Evolutionary conservation across 164 flowering plant species (phyloP).

Genomic region (Vitis rupestris): DNA sequence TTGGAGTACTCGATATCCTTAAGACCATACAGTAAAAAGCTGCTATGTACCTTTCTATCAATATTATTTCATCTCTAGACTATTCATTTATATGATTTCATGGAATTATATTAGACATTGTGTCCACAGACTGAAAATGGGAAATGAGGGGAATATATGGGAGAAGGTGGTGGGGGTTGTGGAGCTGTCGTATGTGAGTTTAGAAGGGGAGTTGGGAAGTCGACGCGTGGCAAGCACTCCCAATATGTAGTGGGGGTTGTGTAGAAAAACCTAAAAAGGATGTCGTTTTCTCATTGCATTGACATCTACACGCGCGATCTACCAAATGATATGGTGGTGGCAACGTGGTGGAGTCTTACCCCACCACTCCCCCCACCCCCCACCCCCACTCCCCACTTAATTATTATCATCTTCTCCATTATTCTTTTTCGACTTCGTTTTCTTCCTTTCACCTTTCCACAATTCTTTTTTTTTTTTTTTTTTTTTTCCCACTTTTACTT

Average conservation of each 20-base stretch:
- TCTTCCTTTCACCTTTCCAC: background rate
- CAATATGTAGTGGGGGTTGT: conserved; percentile 16
- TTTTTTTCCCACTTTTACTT: background rate
- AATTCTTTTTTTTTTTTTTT: too few relatives aligned
- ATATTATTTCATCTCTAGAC: too few relatives aligned
- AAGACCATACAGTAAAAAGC: too few relatives aligned
- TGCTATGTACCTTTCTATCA: too few relatives aligned
- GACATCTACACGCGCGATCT: background rate
- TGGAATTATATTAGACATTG: too few relatives aligned
- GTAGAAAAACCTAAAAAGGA: background rate
- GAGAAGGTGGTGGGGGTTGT: background rate
- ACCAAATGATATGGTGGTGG: conserved; percentile 20
- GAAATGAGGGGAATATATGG: background rate
- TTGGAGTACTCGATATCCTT: too few relatives aligned
- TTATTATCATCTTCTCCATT: background rate
- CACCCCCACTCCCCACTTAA: background rate
- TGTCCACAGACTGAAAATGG: too few relatives aligned
- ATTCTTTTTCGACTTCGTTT: background rate
- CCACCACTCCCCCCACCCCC: background rate
- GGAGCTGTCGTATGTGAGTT: conserved; percentile 18
- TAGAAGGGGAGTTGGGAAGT: conserved; percentile 21
- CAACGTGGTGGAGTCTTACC: background rate
- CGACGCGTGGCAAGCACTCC: conserved; percentile 35
- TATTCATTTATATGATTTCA: too few relatives aligned
- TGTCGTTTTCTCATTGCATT: conserved; percentile 10